Base-by-base conservation (phyloP, 2,329 filamentous ascomycete genomes). In the Aspergillus aculeatinus region DNA sequence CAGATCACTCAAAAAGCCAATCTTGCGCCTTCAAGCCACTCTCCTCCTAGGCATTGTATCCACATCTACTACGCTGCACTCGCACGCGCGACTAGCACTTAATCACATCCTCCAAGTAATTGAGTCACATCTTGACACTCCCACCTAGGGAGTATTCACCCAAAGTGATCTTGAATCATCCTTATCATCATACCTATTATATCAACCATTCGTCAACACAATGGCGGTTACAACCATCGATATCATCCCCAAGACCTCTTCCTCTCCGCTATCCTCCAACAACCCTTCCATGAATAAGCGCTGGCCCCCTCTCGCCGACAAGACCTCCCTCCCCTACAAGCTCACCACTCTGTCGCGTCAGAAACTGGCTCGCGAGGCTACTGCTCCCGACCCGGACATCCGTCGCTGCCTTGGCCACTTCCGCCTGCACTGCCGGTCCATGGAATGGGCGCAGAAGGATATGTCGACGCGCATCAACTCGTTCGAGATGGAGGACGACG, bases 401-500 rank as follows among this genome's bases (percentile, higher is more conserved):
- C 71, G 72, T 48, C 72, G 72, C 55, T 74, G 72, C 50, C 70
- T 74, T 39, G 68, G 67, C 10, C 72, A 74, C 62, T 74, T 74
- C 62, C 70, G 71, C 6, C 64, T 74, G 29, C 72, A 74, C 59
- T 69, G 68, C 55, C 68, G 67, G 48, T 74, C 72, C 1, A 69
- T 74, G 53, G 63, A 69, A 48, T 74, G 70, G 71, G 71, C 72
- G 0, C 71, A 74, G 57, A 70, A 72, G 50, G 72, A 74, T 19
- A 73, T 73, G 70, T 71, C 71, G 23, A 69, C 71, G 35, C 70
- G 71, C 33, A 74, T 74, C 62, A 74, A 72, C 59, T 72, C 72
- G 7, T 71, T 74, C 11, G 72, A 74, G n/a, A 67, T 74, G 29
- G 72, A 74, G 57, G 69, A 72, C 33, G 72, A 74, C 23, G 69